Evolutionary conservation across 306 rosid species (phyloP).

Genomic region (Abrus precatorius): DNA sequence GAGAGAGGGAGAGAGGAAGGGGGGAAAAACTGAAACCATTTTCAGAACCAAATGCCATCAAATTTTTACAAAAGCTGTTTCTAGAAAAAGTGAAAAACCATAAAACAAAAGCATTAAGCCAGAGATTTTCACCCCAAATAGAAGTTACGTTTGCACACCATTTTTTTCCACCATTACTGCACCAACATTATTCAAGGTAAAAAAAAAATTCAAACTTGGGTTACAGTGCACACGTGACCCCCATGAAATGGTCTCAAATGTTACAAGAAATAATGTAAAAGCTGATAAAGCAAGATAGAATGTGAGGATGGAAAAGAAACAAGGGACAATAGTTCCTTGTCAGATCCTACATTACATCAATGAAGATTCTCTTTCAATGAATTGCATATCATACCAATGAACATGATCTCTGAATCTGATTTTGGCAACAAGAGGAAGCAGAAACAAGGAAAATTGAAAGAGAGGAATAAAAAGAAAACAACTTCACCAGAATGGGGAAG

Average conservation of each 20-base stretch:
- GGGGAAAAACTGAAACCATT: slow-evolving; percentile 38
- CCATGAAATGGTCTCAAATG: slow-evolving; percentile 48
- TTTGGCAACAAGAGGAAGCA: slow-evolving; percentile 32
- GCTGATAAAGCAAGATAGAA: slow-evolving; percentile 37
- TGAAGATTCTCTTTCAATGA: no score
- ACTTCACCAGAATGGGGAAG: slow-evolving; percentile 54
- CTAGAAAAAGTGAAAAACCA: slow-evolving; percentile 9
- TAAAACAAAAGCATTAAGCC: slow-evolving; percentile 35
- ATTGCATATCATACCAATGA: slow-evolving; percentile 14
- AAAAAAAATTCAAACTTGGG: slow-evolving; percentile 31
- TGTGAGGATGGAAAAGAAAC: slow-evolving; percentile 39
- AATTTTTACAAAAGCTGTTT: slow-evolving; percentile 37
- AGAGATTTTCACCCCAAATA: slow-evolving; percentile 34
- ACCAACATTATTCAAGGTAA: slow-evolving; percentile 39
- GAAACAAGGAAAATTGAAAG: slow-evolving; percentile 9
- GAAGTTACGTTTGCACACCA: slow-evolving; percentile 20
- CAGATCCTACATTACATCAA: slow-evolving; percentile 50
- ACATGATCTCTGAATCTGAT: slow-evolving; percentile 12
- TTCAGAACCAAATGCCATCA: slow-evolving; percentile 45
- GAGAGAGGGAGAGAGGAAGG: background rate
- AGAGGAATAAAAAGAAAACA: slow-evolving; percentile 32
- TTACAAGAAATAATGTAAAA: slow-evolving; percentile 39
- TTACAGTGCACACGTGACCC: slow-evolving; percentile 39
- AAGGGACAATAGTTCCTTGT: slow-evolving; percentile 33
- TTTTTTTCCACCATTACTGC: slow-evolving; percentile 40